Evolutionary conservation across 2,329 filamentous ascomycete genomes (phyloP), one percentile per base, ranked within the genome.

Genomic region (Paraconiothyrium brasiliense): DNA sequence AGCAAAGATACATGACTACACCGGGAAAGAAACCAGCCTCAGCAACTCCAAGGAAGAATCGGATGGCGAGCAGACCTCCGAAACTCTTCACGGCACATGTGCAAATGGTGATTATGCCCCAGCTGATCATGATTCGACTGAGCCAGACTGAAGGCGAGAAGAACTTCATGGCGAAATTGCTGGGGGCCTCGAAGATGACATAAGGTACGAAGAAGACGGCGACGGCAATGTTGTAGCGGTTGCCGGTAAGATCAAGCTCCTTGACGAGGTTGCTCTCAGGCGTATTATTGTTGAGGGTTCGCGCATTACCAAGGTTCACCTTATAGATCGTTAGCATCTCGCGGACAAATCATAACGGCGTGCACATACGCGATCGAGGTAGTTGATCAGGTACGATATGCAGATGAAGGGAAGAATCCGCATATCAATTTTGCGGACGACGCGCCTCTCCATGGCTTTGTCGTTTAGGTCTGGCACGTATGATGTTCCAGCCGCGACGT

Each of bases 1-100:
- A 93, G 0, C 88, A 91, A 0, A 94, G 84, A 72, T 93, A 93
- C 76, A 92, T 93, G 66, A 90, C 90, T 32, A 93, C 85, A 3
- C 79, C 79, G 3, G 80, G 81, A 55, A 83, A 82, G 0, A 93
- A 82, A 10, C 90, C 91, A 9, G 90, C 81, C 74, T 94, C 91
- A 27, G 85, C 85, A 24, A 92, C 78, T 32, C 91, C 91, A 0
- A 93, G 81, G 68, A 92, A 91, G 62, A 79, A 77, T 39, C 79
- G 69, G 34, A 71, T 74, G 4, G 72, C 46, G 16, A 32, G 27
- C 22, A 50, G 27, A 20, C 34, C 46, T 14, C 20, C 43, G 32
- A 50, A 50, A 16, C 32, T 50, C 43, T 22, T 22, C 43, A 46
- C 43, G 7, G 43, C 43, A 10, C 20, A 46, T 22, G 43, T 46